A percentile compares a stretch with the other conserved stretches of the same genome.
Evolutionary conservation across 2,329 filamentous ascomycete species (phyloP).

Genomic region (Scytalidium sp.): DNA sequence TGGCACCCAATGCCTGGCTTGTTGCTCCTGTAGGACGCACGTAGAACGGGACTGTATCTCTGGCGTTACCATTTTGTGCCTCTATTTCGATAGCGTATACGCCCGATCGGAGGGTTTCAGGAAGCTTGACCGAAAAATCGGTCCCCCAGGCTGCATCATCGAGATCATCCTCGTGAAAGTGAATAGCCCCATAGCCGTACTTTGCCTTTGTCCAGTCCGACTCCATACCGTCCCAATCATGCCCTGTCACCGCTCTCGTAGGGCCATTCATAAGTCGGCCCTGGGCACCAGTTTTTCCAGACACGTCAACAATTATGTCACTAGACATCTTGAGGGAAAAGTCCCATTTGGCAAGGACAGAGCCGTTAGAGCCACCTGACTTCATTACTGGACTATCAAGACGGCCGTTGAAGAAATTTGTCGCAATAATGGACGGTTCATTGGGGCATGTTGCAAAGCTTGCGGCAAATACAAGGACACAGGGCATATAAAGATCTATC

Average conservation of each 20-base stretch:
- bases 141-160: constrained; percentile 33
- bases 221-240: constrained; percentile 30
- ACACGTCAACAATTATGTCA: constrained; percentile 25
- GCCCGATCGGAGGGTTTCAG: constrained; percentile 18
- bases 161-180: constrained; percentile 36
- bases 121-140: constrained; percentile 26
- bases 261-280: constrained; percentile 31
- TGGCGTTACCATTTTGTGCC: constrained; percentile 3
- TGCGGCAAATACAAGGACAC: background rate
- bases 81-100: constrained; percentile 26
- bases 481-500: background rate
- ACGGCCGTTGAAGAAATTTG: constrained; percentile 16
- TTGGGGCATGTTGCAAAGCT: constrained; percentile 1
- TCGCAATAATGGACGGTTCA: background rate
- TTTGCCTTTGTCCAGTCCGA: constrained; percentile 30
- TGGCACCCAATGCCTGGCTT: constrained; percentile 2
- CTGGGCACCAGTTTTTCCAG: constrained; percentile 16
- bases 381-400: constrained; percentile 17
- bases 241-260: constrained; percentile 29
- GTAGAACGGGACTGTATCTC: constrained; percentile 32
- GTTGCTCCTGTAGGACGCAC: constrained; percentile 20
- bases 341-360: constrained; percentile 14
- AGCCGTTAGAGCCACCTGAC: background rate
- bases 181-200: constrained; percentile 34
- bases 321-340: constrained; percentile 22